Base-by-base conservation (phyloP, 2,329 filamentous ascomycete species). In the Triangularia setosa region DNA sequence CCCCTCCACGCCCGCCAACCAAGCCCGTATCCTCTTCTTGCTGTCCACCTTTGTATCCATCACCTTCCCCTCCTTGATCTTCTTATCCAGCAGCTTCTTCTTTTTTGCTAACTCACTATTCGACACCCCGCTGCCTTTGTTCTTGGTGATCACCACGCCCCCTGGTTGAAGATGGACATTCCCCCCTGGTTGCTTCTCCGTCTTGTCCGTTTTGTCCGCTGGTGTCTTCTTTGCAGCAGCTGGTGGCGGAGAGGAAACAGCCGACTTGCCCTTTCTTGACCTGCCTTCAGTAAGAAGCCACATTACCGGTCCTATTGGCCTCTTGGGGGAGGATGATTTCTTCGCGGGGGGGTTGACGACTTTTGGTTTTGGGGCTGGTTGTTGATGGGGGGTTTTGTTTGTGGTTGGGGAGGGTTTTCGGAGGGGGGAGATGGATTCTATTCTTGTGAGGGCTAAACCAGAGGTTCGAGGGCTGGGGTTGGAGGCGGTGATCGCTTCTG, bases 1-100 rank as follows among this genome's bases (percentile, higher is more conserved):
- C 9, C 62, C 21, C 59, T 65, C 67, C 9, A 70, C 64, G 2
- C 61, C 63, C 53, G 66, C 68, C 54, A 71, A 27, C 69, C 69
- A 71, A 16, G 16, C 48, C 60, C 27, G 64, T 11, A 71, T 66
- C 64, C 67, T 57, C 55, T 60, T 62, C 61, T 67, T 68, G 6
- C 62, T 61, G 23, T 70, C 67, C 18, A 66, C 28, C 55, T 58
- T 35, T 18, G 54, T 35, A 54, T 62, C 40, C 40, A 48, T 21
- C 40, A 48, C 40, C 40, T 48, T 48, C 6, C 40, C 40, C 40
- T 48, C 58, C 62, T 60, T 64, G 25, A 70, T 30, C 48, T 68
- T 65, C 62, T 70, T 71, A n/a, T 71, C 68, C 12, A 62, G 53
- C 40, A 69, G 48, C 58, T 64, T 66, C 33, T 66, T 69, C 0